Conservation (phyloP, 495 filamentous ascomycete genomes). For the Lineolata rhizophorae region DNA sequence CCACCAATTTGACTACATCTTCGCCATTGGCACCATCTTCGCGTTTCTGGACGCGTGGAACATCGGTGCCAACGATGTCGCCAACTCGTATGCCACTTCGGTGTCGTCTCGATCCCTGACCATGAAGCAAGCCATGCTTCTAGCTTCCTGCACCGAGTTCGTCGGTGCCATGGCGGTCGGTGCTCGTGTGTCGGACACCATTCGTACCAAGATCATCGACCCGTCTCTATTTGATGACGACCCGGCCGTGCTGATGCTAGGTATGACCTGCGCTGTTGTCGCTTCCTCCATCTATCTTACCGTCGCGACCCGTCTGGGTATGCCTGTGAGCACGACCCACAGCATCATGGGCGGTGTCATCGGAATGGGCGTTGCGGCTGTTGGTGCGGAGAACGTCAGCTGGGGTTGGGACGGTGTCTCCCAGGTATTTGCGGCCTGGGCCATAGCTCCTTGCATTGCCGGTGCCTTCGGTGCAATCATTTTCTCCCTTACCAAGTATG, state of each 20-base stretch:
- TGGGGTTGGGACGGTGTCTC: constrained; percentile 11
- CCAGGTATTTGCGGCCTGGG: constrained; percentile 7
- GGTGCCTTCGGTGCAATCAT: constrained; percentile 4
- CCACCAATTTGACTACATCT: constrained; percentile 12
- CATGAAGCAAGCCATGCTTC: constrained; percentile 11
- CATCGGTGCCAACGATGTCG: constrained; percentile 37
- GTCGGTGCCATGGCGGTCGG: constrained; percentile 36
- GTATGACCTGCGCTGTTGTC: constrained; percentile 5
- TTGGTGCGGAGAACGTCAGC: not conserved
- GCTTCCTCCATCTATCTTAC: constrained; percentile 8
- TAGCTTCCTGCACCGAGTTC: constrained; percentile 13
- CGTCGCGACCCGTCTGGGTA: constrained; percentile 5
- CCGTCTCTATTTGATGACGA: constrained; percentile 24
- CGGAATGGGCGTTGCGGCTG: constrained; percentile 6
- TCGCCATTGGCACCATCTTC: constrained; percentile 11
- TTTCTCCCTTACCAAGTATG: constrained; percentile 4
- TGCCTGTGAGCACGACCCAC: constrained; percentile 8
- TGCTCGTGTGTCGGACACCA: constrained; percentile 34
- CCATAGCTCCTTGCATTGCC: constrained; percentile 3
- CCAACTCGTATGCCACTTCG: constrained; percentile 32
- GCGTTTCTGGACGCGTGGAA: constrained; percentile 12
- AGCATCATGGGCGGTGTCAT: constrained; percentile 21
- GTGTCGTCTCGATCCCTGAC: constrained; percentile 13
- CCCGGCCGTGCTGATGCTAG: constrained; percentile 37
- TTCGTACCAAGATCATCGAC: constrained; percentile 37